Evolutionary conservation across 805 yeast species (phyloP), one percentile per base, ranked within the genome.

Genomic region (Candida morakotiae): DNA sequence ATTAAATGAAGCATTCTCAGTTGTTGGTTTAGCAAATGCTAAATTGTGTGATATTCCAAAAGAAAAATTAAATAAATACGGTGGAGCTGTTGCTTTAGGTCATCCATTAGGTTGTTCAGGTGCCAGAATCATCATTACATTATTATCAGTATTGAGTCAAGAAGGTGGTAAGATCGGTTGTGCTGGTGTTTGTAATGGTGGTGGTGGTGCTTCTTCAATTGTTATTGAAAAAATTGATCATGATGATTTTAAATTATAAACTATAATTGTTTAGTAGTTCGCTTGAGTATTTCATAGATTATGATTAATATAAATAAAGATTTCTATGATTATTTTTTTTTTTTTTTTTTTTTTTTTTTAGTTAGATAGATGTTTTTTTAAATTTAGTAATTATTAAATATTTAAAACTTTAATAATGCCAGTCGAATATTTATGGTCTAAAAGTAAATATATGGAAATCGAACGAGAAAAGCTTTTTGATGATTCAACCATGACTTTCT

Each of bases 101-200:
- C 96, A 88, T 62, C 96, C 96, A 57, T 74, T 89, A 58, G 97
- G 97, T 41, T 82, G 91, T 58, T 85, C 95, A n/a, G 97, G 97
- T 64, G 94, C 95, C 32, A 78, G 97, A 48, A 73, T 93, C 54
- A 78, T 93, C 40, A 89, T 87, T 48, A 93, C 98, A 20, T 75
- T 93, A 62, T 54, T 80, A 41, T 77, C 87, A 34, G 88, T 89
- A 13, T 77, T 93, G 57, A 48, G 64, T 26, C 96, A 91, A 69
- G 98, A 93, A 72, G 69, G 67, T 42, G 73, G 73, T 45, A 87
- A 83, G 69, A 63, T 81, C 50, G 99, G 99, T 62, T 87, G 80
- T 49, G 97, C 96, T 53, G 96, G 87, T 62, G 83, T 93, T 58
- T 93, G 98, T 76, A 93, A 93, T 64, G 98, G 99, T 72, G 99